A percentile compares a stretch with the other conserved stretches of the same genome.
These are phyloP conservation scores for Plasmodium inui DNA, from an alignment of 169 alveolate genomes.

Conservation along the genomic window DNA sequence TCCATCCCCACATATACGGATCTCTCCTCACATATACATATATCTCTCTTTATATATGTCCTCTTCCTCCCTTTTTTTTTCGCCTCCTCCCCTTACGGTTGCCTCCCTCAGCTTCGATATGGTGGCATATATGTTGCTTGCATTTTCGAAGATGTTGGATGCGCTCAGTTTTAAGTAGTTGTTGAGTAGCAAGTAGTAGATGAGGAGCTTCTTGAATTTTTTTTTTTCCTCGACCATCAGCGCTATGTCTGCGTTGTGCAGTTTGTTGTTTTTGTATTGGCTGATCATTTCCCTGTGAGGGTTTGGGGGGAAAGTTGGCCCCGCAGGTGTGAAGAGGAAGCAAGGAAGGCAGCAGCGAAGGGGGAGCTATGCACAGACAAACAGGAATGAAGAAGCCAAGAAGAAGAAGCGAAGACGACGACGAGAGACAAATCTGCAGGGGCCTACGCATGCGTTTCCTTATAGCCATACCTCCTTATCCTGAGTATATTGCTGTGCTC, in stretches of 20 bases:
- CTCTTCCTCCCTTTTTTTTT: background rate
- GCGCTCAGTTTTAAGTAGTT: constrained; percentile 59
- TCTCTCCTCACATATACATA: background rate
- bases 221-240: constrained; percentile 46
- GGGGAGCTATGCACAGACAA: background rate
- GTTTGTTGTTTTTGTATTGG: constrained; percentile 56
- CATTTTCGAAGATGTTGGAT: constrained; percentile 70
- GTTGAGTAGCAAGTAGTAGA: constrained; percentile 33
- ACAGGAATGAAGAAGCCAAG: background rate
- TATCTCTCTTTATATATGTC: background rate
- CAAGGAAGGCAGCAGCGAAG: background rate
- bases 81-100: constrained; percentile 21
- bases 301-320: background rate
- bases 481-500: constrained; percentile 73
- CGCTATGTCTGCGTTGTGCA: constrained; percentile 52
- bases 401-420: background rate
- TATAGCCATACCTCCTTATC: constrained; percentile 47
- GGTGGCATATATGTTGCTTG: constrained; percentile 72
- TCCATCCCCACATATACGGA: background rate
- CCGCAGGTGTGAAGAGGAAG: background rate
- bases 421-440: background rate
- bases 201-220: constrained; percentile 64
- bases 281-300: constrained; percentile 58
- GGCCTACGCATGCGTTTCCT: background rate
- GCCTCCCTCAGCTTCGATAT: constrained; percentile 74